These are phyloP conservation scores for Kandelia obovata DNA, from an alignment of 345 rosid genomes.

Conservation along the genomic window DNA sequence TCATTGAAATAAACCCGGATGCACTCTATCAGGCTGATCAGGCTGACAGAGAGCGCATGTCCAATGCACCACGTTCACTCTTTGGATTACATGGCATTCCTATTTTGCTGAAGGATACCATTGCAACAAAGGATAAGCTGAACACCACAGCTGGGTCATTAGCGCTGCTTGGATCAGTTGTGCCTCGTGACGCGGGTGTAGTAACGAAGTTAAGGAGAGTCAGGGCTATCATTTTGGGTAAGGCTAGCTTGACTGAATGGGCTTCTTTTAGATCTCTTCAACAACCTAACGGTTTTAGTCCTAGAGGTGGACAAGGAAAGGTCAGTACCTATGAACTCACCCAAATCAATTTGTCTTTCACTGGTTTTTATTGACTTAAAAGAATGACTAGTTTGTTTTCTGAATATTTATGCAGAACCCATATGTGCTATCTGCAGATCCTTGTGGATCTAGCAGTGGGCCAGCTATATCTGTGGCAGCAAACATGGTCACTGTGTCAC, in stretches of 20 bases:
- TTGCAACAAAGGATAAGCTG: slow-evolving; percentile 50
- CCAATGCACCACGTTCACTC: slow-evolving; percentile 7
- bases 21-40: slow-evolving; percentile 8
- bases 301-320: slow-evolving; percentile 51
- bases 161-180: slow-evolving; percentile 40
- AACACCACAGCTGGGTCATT: slow-evolving; percentile 52
- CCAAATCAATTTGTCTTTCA: too few species aligned
- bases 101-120: slow-evolving; percentile 49
- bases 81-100: slow-evolving; percentile 48
- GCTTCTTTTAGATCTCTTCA: slow-evolving; percentile 24
- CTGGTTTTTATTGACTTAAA: too few species aligned
- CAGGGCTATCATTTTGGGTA: slow-evolving; percentile 52
- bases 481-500: slow-evolving; percentile 51
- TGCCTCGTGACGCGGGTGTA: slow-evolving; percentile 46
- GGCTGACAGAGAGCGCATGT: slow-evolving; percentile 26
- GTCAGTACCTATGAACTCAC: slow-evolving; percentile 17
- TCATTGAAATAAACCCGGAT: slow-evolving; percentile 14
- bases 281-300: slow-evolving; percentile 42
- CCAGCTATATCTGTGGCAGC: slow-evolving; percentile 74
- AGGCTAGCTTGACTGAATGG: slow-evolving; percentile 64
- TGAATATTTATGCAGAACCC: slow-evolving; percentile 50
- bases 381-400: neutral
- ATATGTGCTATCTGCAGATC: slow-evolving; percentile 48
- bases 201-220: slow-evolving; percentile 44
- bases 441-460: slow-evolving; percentile 74